Evolutionary conservation across 352 stramenopile species (phyloP), one percentile per base, ranked within the genome.

Genomic region (Blastocystis sp.): DNA sequence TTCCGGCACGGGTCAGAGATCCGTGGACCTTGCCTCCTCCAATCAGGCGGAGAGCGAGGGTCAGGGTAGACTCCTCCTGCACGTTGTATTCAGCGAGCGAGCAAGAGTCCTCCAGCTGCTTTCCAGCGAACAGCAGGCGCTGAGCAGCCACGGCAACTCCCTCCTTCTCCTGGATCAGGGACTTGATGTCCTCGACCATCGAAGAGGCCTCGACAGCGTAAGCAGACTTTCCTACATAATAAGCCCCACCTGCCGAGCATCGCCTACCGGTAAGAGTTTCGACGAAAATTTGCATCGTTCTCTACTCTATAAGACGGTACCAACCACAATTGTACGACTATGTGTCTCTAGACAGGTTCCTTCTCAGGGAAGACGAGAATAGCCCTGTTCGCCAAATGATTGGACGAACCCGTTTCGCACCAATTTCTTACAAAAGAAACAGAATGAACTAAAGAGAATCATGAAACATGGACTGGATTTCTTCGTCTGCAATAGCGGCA

Each of bases 1-100:
- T 99, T 95, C 96, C 96, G 90, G 96, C 96, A 97, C 96, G 96
- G 90, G 96, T 95, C 88, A 99, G 91, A 88, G 96, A 99, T 94
- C 96, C 96, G 94, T 99, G 96, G 90, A 99, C 96, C 92, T 96
- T 96, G 89, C 87, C 56, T 27, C 92, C 92, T 89, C 69, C 69
- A 81, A 38, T 38, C 49, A 81, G 36, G 42, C 69, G 49, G 24
- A 81, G 46, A 81, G 54, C 34, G 18, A 81, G 16, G 69, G 34
- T 27, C 1, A 89, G 87, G 32, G 87, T 89, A 38, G 51, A 59
- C 3, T 59, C 51, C 3, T 59, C 11, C 51, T 59, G 51, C 2
- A 59, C 11, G 11, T 59, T 89, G 88, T 89, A 89, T 38, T 89
- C 87, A 46, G 75, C 54, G 21, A 89, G 87, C 14, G 87, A 87